Evolutionary conservation across 2,329 filamentous ascomycete genomes (phyloP).

Genomic region (Fonsecaea nubica): DNA sequence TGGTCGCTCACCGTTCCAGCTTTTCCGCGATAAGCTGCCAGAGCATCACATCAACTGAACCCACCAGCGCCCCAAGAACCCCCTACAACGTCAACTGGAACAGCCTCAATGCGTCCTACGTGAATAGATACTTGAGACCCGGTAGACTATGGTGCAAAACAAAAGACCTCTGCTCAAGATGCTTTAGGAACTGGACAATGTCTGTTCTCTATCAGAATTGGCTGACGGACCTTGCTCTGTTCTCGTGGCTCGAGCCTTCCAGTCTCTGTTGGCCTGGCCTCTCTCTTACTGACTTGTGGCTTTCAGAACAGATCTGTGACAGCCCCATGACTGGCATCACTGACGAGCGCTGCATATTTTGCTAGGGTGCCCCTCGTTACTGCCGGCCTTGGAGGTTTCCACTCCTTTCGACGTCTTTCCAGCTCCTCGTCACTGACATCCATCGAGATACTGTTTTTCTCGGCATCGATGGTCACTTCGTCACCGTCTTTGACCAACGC

Average conservation of each 20-base stretch:
- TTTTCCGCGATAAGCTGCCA: too few species aligned
- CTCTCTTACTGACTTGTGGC: not conserved
- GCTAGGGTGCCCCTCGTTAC: slow-evolving; percentile 84
- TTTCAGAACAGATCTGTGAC: slow-evolving; percentile 75
- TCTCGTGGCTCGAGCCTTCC: not conserved
- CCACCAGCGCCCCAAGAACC: not conserved
- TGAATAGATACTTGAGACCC: too few species aligned
- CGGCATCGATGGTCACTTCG: slow-evolving; percentile 82
- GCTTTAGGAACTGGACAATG: not conserved
- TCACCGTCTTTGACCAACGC: slow-evolving; percentile 82
- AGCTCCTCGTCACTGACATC: slow-evolving; percentile 75
- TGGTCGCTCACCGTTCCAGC: not conserved
- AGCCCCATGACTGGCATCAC: slow-evolving; percentile 89
- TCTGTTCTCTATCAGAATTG: not conserved
- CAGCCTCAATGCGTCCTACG: too few species aligned
- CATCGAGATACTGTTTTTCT: slow-evolving; percentile 75
- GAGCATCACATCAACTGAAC: not conserved
- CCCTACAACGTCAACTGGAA: too few species aligned
- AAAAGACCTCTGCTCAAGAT: not conserved
- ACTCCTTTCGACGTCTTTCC: slow-evolving; percentile 65
- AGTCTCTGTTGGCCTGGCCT: not conserved
- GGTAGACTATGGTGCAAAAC: too few species aligned
- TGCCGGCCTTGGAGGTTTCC: slow-evolving; percentile 73
- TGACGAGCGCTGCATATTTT: slow-evolving; percentile 87
- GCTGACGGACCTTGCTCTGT: not conserved